phyloP scores from a whole-genome alignment of 176 grass and related monocot genomes.

The Alopecurus myosuroides region DNA sequence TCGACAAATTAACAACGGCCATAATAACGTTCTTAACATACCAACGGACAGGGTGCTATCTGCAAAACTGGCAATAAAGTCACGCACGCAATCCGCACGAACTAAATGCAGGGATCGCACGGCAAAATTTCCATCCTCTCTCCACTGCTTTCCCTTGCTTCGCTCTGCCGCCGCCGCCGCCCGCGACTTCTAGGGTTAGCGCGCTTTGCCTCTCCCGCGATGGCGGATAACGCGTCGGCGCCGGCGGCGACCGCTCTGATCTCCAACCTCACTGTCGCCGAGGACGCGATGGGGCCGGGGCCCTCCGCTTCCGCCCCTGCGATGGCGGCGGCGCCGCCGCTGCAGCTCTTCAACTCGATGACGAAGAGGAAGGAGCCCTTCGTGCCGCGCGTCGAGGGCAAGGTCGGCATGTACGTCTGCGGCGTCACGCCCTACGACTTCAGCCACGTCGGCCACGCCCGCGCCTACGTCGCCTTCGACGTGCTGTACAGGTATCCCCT shows the following conservation, averaged over 20 bases:
- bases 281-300: neutral
- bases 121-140: neutral
- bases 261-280: neutral
- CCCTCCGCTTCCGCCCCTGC: neutral
- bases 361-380: conserved; percentile 75
- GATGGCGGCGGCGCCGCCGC: conserved; percentile 16
- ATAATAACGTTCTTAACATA: too few relatives aligned
- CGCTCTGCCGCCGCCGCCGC: neutral
- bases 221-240: neutral
- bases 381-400: conserved; percentile 66
- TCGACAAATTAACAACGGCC: too few relatives aligned
- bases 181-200: neutral
- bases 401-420: conserved; percentile 80
- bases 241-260: neutral
- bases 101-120: neutral
- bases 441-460: conserved; percentile 83
- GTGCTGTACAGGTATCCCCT: conserved; percentile 49
- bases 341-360: conserved; percentile 66
- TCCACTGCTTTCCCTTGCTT: neutral
- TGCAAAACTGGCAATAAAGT: neutral
- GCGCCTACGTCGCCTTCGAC: conserved; percentile 78
- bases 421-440: conserved; percentile 83
- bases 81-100: neutral
- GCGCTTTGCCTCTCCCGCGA: neutral
- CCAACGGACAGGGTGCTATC: neutral